Conservation (phyloP, 345 rosid species). For the Psidium friedrichsthalianum region DNA sequence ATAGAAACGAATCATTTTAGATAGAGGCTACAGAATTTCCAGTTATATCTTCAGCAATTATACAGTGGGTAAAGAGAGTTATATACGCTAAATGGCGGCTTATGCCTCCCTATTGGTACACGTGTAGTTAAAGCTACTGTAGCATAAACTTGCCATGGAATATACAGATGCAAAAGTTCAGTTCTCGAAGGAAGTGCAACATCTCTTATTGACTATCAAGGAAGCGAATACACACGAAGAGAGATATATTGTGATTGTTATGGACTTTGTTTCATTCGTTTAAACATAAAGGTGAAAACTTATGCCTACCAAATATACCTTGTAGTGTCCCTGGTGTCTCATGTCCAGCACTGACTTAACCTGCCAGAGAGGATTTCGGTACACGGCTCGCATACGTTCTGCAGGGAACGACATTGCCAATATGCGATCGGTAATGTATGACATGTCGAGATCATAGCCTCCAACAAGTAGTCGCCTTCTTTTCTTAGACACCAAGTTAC, state of each 20-base stretch:
- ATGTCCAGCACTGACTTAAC: conserved; percentile 84
- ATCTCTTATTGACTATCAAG: not conserved
- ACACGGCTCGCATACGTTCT: conserved; percentile 75
- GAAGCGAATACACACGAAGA: not conserved
- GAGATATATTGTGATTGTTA: not conserved
- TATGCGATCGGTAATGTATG: conserved; percentile 60
- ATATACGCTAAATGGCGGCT: not conserved
- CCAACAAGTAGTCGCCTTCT: conserved; percentile 65
- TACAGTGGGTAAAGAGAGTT: not conserved
- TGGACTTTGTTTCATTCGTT: not conserved
- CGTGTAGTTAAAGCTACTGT: not conserved
- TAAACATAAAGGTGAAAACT: not conserved
- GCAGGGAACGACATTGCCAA: conserved; percentile 94
- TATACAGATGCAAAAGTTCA: not conserved
- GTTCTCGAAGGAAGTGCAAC: not conserved
- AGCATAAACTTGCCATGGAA: not conserved
- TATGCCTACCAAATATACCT: conserved; percentile 29
- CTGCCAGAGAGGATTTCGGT: conserved; percentile 95
- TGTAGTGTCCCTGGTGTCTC: conserved; percentile 69
- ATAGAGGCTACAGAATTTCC: not conserved
- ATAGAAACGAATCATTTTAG: not conserved
- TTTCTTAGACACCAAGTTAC: conserved; percentile 82
- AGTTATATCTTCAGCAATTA: not conserved
- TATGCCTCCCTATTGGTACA: not conserved
- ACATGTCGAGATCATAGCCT: conserved; percentile 96